Conservation (phyloP, 2,329 filamentous ascomycete species). For the Parastagonospora avenae region DNA sequence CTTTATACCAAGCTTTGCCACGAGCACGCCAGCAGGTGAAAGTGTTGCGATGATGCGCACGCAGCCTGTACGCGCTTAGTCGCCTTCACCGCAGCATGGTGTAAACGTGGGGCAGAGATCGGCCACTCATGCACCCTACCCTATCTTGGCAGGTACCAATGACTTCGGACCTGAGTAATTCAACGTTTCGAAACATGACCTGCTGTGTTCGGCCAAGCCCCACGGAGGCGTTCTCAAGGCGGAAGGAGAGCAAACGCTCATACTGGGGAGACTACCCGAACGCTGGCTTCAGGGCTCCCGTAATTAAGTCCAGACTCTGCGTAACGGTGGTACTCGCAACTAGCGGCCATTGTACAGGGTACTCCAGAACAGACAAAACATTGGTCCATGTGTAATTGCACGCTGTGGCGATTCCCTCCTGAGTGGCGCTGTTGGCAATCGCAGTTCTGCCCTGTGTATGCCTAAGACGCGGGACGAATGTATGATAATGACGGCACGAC, state of each 20-base stretch:
- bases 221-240: constrained; percentile 3
- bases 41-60: constrained; percentile 11
- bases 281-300: too few relatives aligned
- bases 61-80: constrained; percentile 16
- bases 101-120: too few relatives aligned
- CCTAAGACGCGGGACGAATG: not conserved
- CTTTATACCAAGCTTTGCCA: constrained; percentile 35
- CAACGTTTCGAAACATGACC: constrained; percentile 23
- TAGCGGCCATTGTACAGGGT: too few relatives aligned
- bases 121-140: constrained; percentile 24
- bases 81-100: not conserved
- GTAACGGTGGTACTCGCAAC: too few relatives aligned
- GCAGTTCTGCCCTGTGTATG: not conserved
- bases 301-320: too few relatives aligned
- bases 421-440: not conserved
- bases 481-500: not conserved
- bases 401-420: constrained; percentile 4
- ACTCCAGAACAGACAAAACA: not conserved
- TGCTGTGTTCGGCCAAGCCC: constrained; percentile 33
- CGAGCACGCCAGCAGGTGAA: constrained; percentile 14
- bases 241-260: too few relatives aligned
- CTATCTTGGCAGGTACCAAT: constrained; percentile 39
- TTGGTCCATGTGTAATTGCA: constrained; percentile 9
- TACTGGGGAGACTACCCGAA: too few relatives aligned
- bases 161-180: constrained; percentile 16